Conservation (phyloP, 1,284 basidiomycete species). For the Boletus holoroseus region DNA sequence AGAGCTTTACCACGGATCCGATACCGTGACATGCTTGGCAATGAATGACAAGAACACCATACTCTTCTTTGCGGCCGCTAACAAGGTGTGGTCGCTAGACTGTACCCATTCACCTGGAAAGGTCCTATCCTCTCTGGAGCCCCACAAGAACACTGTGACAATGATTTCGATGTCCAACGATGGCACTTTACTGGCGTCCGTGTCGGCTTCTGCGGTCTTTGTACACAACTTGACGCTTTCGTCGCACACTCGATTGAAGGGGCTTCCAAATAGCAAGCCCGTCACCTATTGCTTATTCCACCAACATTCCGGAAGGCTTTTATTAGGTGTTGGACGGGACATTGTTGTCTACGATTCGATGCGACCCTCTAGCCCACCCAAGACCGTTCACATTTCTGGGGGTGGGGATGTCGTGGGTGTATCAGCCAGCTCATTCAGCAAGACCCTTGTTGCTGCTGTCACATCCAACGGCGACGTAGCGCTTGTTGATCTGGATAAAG, state of each 20-base stretch:
- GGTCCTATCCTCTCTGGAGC: slow-evolving; percentile 51
- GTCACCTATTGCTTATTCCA: slow-evolving; percentile 54
- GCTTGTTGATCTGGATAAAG: slow-evolving; percentile 67
- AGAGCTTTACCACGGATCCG: slow-evolving; percentile 36
- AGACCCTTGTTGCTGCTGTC: slow-evolving; percentile 55
- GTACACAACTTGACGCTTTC: slow-evolving; percentile 49
- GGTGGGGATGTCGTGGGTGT: slow-evolving; percentile 46
- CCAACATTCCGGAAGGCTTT: slow-evolving; percentile 49
- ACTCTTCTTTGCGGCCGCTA: slow-evolving; percentile 45
- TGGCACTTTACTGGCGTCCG: slow-evolving; percentile 50
- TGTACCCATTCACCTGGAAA: slow-evolving; percentile 43
- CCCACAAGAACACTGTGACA: slow-evolving; percentile 51
- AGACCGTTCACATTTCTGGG: slow-evolving; percentile 46
- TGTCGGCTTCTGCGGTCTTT: slow-evolving; percentile 48
- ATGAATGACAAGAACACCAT: slow-evolving; percentile 42
- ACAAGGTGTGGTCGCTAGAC: slow-evolving; percentile 60
- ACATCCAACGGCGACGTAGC: slow-evolving; percentile 49
- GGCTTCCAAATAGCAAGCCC: slow-evolving; percentile 38
- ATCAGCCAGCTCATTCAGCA: slow-evolving; percentile 67
- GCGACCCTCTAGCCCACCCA: slow-evolving; percentile 50
- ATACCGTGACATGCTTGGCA: slow-evolving; percentile 39
- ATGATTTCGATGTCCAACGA: slow-evolving; percentile 57
- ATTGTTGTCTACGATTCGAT: slow-evolving; percentile 59
- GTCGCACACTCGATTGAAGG: slow-evolving; percentile 49
- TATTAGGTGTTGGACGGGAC: slow-evolving; percentile 50